These are phyloP conservation scores for Clarireedia hainanense DNA, from an alignment of 2,329 filamentous ascomycete genomes.

Conservation along the genomic window DNA sequence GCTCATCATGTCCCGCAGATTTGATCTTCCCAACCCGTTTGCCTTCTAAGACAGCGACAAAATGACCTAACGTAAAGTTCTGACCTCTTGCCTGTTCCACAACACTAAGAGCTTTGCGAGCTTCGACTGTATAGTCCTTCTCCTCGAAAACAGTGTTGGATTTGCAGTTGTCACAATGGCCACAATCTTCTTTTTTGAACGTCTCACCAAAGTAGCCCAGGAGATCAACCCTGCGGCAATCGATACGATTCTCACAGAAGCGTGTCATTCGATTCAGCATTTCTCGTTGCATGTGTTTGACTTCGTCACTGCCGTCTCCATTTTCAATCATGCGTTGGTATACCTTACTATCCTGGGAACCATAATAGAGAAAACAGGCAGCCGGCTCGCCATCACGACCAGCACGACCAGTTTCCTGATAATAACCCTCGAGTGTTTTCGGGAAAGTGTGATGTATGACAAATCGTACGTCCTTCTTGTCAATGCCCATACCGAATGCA, in stretches of 20 bases:
- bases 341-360: constrained; percentile 65
- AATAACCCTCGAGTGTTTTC: constrained; percentile 95
- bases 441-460: constrained; percentile 90
- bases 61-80: constrained; percentile 67
- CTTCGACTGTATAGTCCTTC: constrained; percentile 69
- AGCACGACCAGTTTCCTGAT: constrained; percentile 93
- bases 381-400: constrained; percentile 84
- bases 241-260: constrained; percentile 82
- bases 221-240: constrained; percentile 82
- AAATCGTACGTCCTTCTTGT: constrained; percentile 93
- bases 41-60: constrained; percentile 77
- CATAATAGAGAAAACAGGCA: constrained; percentile 85
- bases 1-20: constrained; percentile 32
- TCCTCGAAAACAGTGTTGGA: constrained; percentile 62
- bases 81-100: constrained; percentile 49
- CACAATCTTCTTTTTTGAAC: constrained; percentile 66
- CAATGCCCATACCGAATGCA: constrained; percentile 99
- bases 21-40: constrained; percentile 47
- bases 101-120: constrained; percentile 61
- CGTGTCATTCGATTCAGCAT: constrained; percentile 82
- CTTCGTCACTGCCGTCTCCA: constrained; percentile 66
- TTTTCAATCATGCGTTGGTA: constrained; percentile 76
- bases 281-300: constrained; percentile 74
- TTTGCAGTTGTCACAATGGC: constrained; percentile 83
- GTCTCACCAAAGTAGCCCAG: constrained; percentile 90